Evolutionary conservation across 2,329 filamentous ascomycete genomes (phyloP), one percentile per base, ranked within the genome.

Genomic region (Calonectria montana): DNA sequence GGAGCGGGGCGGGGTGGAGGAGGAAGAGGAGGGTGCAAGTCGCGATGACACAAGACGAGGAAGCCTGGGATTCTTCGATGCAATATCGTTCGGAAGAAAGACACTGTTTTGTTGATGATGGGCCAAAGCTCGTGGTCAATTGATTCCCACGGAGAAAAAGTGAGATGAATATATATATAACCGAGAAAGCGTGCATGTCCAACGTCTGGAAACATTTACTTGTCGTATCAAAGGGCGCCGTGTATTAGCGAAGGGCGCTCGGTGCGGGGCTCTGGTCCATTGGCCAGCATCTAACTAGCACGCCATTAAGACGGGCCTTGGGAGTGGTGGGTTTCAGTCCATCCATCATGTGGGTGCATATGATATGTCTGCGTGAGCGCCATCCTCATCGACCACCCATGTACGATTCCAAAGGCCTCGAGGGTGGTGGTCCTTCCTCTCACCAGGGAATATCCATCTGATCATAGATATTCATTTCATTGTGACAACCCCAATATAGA

Each of bases 301-400:
- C 67, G 67, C 67, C 67, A 69, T 69, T 47, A 43, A 59, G 5
- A 61, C 27, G 41, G 13, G 53, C 27, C 29, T 27, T 67, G 31
- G 27, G 29, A 64, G 61, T 47, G 43, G 50, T 64, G 59, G 57
- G 65, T 37, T 68, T 59, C 31, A 15, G 35, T 43, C 27, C 43
- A 45, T 43, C 27, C 43, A 45, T 62, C 57, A 62, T 45, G 57
- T 68, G 65, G 65, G 31, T 53, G 65, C 65, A 50, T 5, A 23
- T 50, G 45, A 35, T 47, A 31, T 48, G 55, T 53, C 31, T 23
- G n/a, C 50, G 18, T 27, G n/a, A 13, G 65, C 53, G 67, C 13
- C 25, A 13, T 23, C 76, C 70, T 74, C 71, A 77, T 77, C 76
- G 69, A 74, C 67, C 70, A 74, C 67, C 70, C 29, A 69, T 69